Conservation (phyloP, 2,329 filamentous ascomycete genomes). For the Ophiosphaerella herpotricha region DNA sequence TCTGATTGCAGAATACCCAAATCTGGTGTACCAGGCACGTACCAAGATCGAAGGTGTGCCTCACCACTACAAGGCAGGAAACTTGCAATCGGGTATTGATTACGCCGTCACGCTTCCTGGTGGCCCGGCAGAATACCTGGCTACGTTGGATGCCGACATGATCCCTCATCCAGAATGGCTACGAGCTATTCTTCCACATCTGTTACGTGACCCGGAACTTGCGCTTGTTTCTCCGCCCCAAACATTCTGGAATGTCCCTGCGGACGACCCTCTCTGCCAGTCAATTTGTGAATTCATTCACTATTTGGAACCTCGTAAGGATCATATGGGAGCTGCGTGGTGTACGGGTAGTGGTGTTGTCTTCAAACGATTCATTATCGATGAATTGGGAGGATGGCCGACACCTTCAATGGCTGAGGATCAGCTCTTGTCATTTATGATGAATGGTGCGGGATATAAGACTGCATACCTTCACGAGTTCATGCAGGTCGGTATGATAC, state of each 20-base stretch:
- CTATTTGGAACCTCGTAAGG: constrained; percentile 4
- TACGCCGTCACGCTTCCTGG: constrained; percentile 3
- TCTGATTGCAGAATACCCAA: constrained; percentile 1
- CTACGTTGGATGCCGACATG: constrained; percentile 5
- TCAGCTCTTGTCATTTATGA: constrained; percentile 5
- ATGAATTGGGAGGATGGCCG: constrained; percentile 5
- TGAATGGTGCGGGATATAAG: constrained; percentile 8
- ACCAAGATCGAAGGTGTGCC: constrained; percentile 1
- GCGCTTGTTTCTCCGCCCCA: constrained; percentile 4
- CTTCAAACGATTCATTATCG: constrained; percentile 6
- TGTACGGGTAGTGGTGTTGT: constrained; percentile 6
- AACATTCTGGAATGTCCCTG: constrained; percentile 6
- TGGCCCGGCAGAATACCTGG: constrained; percentile 4
- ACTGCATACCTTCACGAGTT: constrained; percentile 6
- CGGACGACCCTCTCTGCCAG: constrained; percentile 5
- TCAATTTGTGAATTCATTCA: constrained; percentile 7
- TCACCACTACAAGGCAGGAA: constrained; percentile 8
- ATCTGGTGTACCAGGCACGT: constrained; percentile 7
- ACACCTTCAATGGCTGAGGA: constrained; percentile 7
- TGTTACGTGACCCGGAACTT: constrained; percentile 1
- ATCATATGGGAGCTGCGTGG: constrained; percentile 8
- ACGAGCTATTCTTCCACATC: constrained; percentile 4
- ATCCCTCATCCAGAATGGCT: constrained; percentile 7
- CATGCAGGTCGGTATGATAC: constrained; percentile 7
- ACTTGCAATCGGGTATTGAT: constrained; percentile 8